Evolutionary conservation across 352 stramenopile genomes (phyloP).

Genomic region (Phytophthora melonis): DNA sequence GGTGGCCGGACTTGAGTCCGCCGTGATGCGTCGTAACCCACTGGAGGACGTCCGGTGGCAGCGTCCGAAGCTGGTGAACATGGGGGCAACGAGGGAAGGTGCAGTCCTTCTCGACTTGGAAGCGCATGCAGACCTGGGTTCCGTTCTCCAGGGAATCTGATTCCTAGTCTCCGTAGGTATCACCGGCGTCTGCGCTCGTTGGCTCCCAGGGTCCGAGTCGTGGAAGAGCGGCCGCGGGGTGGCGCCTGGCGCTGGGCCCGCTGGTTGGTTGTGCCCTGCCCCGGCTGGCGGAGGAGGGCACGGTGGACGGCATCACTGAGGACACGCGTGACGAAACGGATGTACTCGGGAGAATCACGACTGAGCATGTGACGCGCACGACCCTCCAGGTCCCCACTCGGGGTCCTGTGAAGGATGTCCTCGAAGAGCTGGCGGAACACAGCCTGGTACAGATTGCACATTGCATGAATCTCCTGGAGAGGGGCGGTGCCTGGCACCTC

Average conservation of each 20-base stretch:
- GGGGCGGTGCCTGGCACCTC: neutral
- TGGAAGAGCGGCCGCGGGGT: no score
- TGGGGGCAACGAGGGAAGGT: constrained; percentile 2
- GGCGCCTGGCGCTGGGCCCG: neutral
- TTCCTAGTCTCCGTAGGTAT: neutral
- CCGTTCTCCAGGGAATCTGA: constrained; percentile 3
- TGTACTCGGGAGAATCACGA: constrained; percentile 6
- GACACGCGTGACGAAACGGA: neutral
- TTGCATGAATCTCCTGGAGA: neutral
- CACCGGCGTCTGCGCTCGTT: neutral
- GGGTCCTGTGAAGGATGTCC: neutral
- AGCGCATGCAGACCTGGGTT: constrained; percentile 11
- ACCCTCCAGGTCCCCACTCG: neutral
- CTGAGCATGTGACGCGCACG: neutral
- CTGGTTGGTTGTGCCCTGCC: neutral
- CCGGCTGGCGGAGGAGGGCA: neutral
- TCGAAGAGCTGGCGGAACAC: neutral
- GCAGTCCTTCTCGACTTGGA: constrained; percentile 8
- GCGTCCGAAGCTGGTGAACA: neutral
- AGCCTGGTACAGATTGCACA: neutral
- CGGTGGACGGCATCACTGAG: neutral
- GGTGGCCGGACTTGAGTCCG: neutral
- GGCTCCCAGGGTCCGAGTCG: neutral
- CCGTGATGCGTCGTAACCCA: neutral
- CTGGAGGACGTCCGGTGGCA: neutral